phyloP scores from a whole-genome alignment of 2,329 filamentous ascomycete genomes.

The Hypomyces rosellus region DNA sequence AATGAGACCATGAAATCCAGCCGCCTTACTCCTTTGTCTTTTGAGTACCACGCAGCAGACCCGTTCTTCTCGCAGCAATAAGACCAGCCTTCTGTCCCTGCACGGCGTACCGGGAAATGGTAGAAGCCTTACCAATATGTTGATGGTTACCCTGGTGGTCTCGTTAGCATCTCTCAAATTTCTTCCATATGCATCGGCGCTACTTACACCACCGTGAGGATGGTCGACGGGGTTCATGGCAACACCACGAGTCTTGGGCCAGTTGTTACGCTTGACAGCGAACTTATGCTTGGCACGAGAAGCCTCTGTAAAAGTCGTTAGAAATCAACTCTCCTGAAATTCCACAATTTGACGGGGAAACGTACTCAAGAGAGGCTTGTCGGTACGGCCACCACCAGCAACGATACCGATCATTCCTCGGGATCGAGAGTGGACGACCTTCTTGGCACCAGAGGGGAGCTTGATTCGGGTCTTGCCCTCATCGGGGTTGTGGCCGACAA shows the following conservation, averaged over 20 bases:
- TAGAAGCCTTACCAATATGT: constrained; percentile 99
- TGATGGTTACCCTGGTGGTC: constrained; percentile 86
- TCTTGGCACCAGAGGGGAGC: constrained; percentile 98
- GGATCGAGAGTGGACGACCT: constrained; percentile 85
- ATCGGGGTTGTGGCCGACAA: constrained; percentile 95
- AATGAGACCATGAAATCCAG: constrained; percentile 49
- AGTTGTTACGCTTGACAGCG: constrained; percentile 99
- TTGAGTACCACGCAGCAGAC: constrained; percentile 99
- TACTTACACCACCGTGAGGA: constrained; percentile 82
- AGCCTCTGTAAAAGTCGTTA: constrained; percentile 64
- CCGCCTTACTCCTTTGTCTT: constrained; percentile 91
- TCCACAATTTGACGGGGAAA: constrained; percentile 16
- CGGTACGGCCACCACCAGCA: constrained; percentile 97
- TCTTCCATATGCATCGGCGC: constrained; percentile 4
- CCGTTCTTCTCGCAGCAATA: constrained; percentile 98
- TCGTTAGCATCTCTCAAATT: constrained; percentile 36
- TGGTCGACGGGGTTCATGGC: constrained; percentile 99
- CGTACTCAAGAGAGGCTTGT: constrained; percentile 95
- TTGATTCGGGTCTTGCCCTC: constrained; percentile 99
- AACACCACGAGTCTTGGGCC: constrained; percentile 99
- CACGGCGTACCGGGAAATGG: constrained; percentile 95
- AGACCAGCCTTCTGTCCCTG: constrained; percentile 99
- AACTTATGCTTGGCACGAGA: constrained; percentile 99
- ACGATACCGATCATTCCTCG: constrained; percentile 99
- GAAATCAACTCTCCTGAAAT: constrained; percentile 16